Percentiles rank a stretch among this genome's conserved stretches.
Evolutionary conservation across 2,329 filamentous ascomycete species (phyloP).

Genomic region (Cladophialophora bantiana): DNA sequence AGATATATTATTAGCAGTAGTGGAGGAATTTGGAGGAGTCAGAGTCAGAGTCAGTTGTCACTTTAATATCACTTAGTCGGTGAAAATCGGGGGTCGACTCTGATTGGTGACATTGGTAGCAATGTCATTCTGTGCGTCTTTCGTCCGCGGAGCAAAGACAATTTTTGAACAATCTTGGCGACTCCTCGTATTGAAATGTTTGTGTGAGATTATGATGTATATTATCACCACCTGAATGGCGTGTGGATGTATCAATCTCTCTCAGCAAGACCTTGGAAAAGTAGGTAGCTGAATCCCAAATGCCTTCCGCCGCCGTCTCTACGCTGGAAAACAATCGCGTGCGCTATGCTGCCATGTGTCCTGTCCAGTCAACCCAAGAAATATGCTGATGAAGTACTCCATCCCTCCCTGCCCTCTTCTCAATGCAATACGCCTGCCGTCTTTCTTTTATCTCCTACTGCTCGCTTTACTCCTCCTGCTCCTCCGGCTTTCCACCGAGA

Average conservation of each 20-base stretch:
- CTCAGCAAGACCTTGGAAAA: neutral
- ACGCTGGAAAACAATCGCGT: neutral
- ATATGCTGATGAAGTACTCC: neutral
- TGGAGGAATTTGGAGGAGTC: neutral
- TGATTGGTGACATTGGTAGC: constrained; percentile 23
- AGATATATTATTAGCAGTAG: too few species aligned
- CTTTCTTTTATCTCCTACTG: constrained; percentile 17
- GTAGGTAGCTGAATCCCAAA: neutral
- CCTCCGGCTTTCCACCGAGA: constrained; percentile 29
- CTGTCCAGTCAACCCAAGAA: neutral
- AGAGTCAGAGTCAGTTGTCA: neutral
- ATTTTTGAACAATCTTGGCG: neutral
- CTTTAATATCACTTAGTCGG: neutral
- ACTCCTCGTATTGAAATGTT: neutral
- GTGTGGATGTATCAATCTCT: neutral
- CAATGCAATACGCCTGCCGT: neutral
- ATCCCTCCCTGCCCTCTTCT: neutral
- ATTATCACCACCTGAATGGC: neutral
- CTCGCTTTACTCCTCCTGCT: constrained; percentile 27
- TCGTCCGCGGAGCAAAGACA: constrained; percentile 6
- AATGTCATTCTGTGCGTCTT: neutral
- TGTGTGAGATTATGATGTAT: neutral
- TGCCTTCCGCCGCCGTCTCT: neutral
- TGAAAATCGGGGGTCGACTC: neutral
- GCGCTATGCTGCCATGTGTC: neutral